These are phyloP conservation scores for Magnolia changhungtana DNA, from an alignment of 164 flowering plant genomes.

Conservation along the genomic window DNA sequence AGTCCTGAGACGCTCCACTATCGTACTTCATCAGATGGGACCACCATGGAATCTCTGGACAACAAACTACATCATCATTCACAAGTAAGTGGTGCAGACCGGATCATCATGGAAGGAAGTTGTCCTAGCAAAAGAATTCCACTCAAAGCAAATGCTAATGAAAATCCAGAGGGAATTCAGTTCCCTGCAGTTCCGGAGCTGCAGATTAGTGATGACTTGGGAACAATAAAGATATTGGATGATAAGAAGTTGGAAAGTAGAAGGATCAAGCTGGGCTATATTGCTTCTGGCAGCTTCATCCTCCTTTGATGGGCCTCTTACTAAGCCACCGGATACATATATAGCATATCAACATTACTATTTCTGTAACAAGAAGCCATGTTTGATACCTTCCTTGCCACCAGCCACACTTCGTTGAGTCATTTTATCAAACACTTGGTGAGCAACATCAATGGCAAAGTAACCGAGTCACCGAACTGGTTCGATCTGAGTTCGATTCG, in stretches of 20 bases:
- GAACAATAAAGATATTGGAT: conserved; percentile 43
- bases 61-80: conserved; percentile 70
- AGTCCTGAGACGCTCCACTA: no score
- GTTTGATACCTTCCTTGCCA: no score
- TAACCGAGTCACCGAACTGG: no score
- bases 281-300: conserved; percentile 71
- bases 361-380: no score
- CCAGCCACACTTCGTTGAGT: no score
- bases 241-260: conserved; percentile 57
- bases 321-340: conserved; percentile 43
- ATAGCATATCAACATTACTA: no score
- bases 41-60: conserved; percentile 54
- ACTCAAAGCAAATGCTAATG: conserved; percentile 34
- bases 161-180: conserved; percentile 65
- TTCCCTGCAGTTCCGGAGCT: conserved; percentile 68
- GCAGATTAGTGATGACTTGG: conserved; percentile 51
- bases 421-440: no score
- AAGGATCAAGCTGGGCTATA: conserved; percentile 69
- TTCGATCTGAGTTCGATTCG: no score
- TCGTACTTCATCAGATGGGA: no score
- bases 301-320: conserved; percentile 81
- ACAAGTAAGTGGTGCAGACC: conserved; percentile 37
- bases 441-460: no score
- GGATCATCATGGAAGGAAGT: conserved; percentile 73
- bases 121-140: conserved; percentile 62